These are phyloP conservation scores for Trematosphaeria pertusa DNA, from an alignment of 2,329 filamentous ascomycete genomes.

Conservation along the genomic window DNA sequence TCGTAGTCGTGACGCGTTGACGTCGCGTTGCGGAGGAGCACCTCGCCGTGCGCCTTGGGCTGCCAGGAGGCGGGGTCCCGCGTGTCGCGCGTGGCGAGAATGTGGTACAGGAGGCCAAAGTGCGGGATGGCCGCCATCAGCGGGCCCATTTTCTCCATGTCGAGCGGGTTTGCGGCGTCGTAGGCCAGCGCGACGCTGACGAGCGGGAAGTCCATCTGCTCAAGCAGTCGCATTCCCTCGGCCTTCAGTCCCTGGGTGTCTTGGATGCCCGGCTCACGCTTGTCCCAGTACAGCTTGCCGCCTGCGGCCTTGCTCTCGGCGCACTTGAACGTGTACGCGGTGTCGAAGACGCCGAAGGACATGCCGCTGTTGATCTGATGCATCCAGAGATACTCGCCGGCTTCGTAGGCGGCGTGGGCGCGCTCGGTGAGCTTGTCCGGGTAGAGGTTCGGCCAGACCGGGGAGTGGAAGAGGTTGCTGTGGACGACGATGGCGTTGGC, in stretches of 20 bases:
- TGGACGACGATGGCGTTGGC: constrained; percentile 39
- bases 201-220: constrained; percentile 50
- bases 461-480: constrained; percentile 39
- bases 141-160: constrained; percentile 31
- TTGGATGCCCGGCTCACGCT: constrained; percentile 21
- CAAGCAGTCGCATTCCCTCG: constrained; percentile 29
- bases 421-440: constrained; percentile 27
- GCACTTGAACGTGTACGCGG: constrained; percentile 45
- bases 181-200: constrained; percentile 47
- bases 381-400: constrained; percentile 34
- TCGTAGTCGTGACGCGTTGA: constrained; percentile 46
- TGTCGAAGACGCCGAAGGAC: constrained; percentile 50
- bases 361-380: constrained; percentile 45
- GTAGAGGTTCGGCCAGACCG: constrained; percentile 36
- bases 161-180: constrained; percentile 35
- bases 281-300: constrained; percentile 38
- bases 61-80: constrained; percentile 37
- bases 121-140: constrained; percentile 31
- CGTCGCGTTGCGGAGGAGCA: constrained; percentile 48
- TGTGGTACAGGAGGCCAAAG: constrained; percentile 30
- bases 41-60: constrained; percentile 33
- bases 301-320: constrained; percentile 32
- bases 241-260: constrained; percentile 23
- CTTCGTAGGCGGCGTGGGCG: constrained; percentile 11
- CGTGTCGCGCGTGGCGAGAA: constrained; percentile 26